Evolutionary conservation across 1,284 basidiomycete genomes (phyloP).

Genomic region (Puccinia triticina): DNA sequence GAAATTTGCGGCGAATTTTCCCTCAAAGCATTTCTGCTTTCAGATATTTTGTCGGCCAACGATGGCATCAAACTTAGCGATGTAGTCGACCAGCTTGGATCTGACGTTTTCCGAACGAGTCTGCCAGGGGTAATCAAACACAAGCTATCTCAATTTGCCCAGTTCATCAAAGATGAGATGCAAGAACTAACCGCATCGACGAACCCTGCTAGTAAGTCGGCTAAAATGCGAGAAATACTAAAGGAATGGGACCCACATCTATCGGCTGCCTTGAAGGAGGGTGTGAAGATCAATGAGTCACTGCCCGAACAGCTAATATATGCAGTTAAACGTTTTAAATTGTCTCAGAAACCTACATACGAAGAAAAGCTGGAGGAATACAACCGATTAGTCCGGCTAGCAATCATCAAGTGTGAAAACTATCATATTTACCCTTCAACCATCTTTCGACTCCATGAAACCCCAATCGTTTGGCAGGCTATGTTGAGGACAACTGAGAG

Average conservation of each 20-base stretch:
- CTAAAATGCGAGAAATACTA: background rate
- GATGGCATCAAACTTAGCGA: background rate
- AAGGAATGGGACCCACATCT: background rate
- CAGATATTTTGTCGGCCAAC: background rate
- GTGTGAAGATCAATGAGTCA: background rate
- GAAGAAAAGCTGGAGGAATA: background rate
- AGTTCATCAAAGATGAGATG: background rate
- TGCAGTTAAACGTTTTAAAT: background rate
- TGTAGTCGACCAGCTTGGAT: background rate
- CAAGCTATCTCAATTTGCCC: background rate
- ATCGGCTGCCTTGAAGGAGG: background rate
- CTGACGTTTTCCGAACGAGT: background rate
- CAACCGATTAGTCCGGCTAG: background rate
- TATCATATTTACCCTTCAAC: background rate
- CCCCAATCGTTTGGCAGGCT: background rate
- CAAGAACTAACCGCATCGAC: background rate
- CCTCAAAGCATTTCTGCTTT: background rate
- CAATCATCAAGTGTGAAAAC: background rate
- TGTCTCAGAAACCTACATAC: background rate
- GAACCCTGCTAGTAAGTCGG: background rate
- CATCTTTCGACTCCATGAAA: background rate
- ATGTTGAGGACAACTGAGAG: background rate
- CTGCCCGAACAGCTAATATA: background rate
- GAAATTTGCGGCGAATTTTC: background rate
- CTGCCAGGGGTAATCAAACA: background rate